Evolutionary conservation across 2,329 filamentous ascomycete genomes (phyloP).

Genomic region (Phaeomoniella chlamydospora): DNA sequence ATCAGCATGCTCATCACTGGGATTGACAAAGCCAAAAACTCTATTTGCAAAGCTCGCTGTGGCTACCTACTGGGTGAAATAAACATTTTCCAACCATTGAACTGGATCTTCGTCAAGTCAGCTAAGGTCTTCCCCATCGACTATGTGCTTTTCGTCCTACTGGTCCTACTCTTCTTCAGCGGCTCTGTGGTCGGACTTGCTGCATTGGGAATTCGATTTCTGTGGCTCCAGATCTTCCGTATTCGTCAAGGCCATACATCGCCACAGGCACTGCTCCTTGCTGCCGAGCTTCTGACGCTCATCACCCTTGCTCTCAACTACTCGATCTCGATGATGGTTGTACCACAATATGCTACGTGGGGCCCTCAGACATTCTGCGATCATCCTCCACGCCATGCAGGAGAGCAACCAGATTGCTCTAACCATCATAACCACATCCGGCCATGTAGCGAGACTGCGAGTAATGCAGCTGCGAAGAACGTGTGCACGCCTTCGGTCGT

Average conservation of each 20-base stretch:
- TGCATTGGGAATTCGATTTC: slow-evolving; percentile 79
- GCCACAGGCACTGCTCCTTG: slow-evolving; percentile 80
- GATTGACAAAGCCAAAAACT: slow-evolving; percentile 94
- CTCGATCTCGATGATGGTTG: slow-evolving; percentile 80
- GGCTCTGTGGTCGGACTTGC: slow-evolving; percentile 78
- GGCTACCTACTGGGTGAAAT: slow-evolving; percentile 82
- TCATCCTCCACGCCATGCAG: slow-evolving; percentile 46
- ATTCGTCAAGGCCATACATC: slow-evolving; percentile 80
- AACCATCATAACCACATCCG: slow-evolving; percentile 57
- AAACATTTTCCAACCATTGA: slow-evolving; percentile 89
- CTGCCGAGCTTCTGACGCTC: slow-evolving; percentile 79
- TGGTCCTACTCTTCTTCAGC: slow-evolving; percentile 78
- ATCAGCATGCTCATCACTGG: slow-evolving; percentile 88
- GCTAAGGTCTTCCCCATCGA: slow-evolving; percentile 81
- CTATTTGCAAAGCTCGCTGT: slow-evolving; percentile 75
- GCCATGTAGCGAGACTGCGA: slow-evolving; percentile 64
- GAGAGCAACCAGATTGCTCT: slow-evolving; percentile 61
- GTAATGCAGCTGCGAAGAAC: slow-evolving; percentile 54
- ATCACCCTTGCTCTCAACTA: slow-evolving; percentile 90
- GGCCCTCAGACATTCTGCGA: slow-evolving; percentile 92
- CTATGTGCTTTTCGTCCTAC: slow-evolving; percentile 73
- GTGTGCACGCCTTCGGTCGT: slow-evolving; percentile 86
- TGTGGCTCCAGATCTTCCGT: slow-evolving; percentile 88
- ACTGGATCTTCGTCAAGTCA: slow-evolving; percentile 72
- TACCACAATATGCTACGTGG: slow-evolving; percentile 87